Evolutionary conservation across 225 moss, liverwort and hornwort species (phyloP).

Genomic region (Marchantia paleacea): DNA sequence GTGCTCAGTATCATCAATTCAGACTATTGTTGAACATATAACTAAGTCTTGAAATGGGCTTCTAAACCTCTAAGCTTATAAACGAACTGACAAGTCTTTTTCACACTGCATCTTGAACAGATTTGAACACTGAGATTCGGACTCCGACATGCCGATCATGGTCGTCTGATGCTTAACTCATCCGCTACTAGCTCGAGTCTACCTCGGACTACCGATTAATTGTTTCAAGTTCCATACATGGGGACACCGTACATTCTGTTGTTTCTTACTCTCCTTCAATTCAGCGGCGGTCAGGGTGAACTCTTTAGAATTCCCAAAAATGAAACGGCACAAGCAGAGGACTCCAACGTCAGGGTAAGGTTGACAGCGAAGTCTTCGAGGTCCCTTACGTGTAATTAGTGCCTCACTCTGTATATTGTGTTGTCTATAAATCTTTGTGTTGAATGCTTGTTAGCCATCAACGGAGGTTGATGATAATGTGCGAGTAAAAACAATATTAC

Average conservation of each 20-base stretch:
- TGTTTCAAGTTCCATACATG: background rate
- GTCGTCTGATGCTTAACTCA: too few species aligned
- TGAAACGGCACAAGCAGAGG: background rate
- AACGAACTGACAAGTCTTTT: too few species aligned
- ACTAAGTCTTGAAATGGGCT: too few species aligned
- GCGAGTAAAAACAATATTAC: background rate
- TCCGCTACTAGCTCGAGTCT: too few species aligned
- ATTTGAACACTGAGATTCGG: too few species aligned
- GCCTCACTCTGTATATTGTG: background rate
- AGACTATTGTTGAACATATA: too few species aligned
- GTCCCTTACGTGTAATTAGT: background rate
- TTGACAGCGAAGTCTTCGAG: background rate
- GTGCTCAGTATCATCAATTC: too few species aligned
- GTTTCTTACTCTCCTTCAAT: conserved; percentile 1
- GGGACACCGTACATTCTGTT: background rate
- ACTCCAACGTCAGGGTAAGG: background rate
- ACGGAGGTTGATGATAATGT: background rate
- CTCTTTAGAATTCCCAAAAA: background rate
- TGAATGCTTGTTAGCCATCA: background rate
- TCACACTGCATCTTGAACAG: too few species aligned
- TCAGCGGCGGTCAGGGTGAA: background rate
- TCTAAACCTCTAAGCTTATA: too few species aligned
- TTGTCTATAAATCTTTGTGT: background rate
- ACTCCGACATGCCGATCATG: too few species aligned
- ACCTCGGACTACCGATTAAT: too few species aligned